phyloP scores from a whole-genome alignment of 495 filamentous ascomycete species.

The Podospora conica region DNA sequence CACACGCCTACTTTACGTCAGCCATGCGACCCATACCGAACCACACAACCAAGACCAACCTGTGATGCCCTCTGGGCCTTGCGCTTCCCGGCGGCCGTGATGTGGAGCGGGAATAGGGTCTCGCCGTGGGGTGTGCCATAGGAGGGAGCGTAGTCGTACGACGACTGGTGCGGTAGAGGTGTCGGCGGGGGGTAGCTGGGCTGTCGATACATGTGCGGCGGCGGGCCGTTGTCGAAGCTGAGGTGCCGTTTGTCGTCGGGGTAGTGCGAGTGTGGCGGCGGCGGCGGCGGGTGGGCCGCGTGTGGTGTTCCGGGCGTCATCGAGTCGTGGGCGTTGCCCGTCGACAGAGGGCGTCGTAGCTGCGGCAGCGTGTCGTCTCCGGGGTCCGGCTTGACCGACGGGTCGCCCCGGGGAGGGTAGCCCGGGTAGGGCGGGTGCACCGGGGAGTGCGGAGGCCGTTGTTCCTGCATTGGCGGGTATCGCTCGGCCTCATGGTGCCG shows the following conservation, averaged over 20 bases:
- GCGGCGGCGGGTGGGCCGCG: constrained; percentile 24
- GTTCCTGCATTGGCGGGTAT: constrained; percentile 46
- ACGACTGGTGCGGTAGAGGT: constrained; percentile 36
- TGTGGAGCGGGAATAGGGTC: constrained; percentile 30
- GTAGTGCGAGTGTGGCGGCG: constrained; percentile 17
- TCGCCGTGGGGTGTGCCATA: constrained; percentile 25
- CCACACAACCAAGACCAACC: constrained; percentile 24
- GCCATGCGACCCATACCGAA: constrained; percentile 2
- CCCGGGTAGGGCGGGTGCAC: constrained; percentile 38
- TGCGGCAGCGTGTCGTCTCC: constrained; percentile 41
- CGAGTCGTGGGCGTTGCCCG: constrained; percentile 34
- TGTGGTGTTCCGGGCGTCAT: constrained; percentile 34
- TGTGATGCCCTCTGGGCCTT: constrained; percentile 48
- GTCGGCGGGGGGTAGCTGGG: constrained; percentile 42
- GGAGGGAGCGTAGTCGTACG: constrained; percentile 37
- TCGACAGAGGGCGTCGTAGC: constrained; percentile 40
- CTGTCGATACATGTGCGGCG: constrained; percentile 39
- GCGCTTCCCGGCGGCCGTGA: constrained; percentile 36
- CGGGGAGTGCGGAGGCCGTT: constrained; percentile 42
- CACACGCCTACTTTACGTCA: constrained; percentile 53
- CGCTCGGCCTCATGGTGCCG: constrained; percentile 45
- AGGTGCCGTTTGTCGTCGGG: constrained; percentile 41
- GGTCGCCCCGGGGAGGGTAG: constrained; percentile 34
- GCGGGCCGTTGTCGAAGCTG: constrained; percentile 38
- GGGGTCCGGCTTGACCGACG: constrained; percentile 46